phyloP scores from a whole-genome alignment of 169 alveolate genomes.

The Plasmodium cynomolgi region DNA sequence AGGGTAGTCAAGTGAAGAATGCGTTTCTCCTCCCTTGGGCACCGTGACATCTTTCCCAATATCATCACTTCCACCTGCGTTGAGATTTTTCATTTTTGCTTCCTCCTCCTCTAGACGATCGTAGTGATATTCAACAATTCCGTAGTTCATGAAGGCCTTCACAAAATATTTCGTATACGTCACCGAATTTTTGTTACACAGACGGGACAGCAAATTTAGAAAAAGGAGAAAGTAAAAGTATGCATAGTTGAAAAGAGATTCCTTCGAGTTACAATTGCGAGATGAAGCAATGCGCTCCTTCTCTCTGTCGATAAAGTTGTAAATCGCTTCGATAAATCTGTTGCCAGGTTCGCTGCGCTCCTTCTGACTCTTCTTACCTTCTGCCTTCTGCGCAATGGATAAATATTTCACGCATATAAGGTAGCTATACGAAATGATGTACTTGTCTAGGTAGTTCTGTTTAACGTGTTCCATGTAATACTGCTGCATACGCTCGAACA shows the following conservation, averaged over 20 bases:
- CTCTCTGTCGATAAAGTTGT: slow-evolving; percentile 35
- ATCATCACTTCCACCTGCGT: not conserved
- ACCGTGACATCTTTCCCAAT: not conserved
- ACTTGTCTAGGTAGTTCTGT: slow-evolving; percentile 46
- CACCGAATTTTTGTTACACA: slow-evolving; percentile 66
- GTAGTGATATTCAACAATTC: slow-evolving; percentile 36
- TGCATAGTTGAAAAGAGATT: slow-evolving; percentile 24
- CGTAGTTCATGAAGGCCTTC: slow-evolving; percentile 45
- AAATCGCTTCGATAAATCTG: slow-evolving; percentile 13
- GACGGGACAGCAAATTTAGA: slow-evolving; percentile 55
- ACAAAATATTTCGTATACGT: slow-evolving; percentile 61
- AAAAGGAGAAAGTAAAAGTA: slow-evolving; percentile 58
- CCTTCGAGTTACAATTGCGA: not conserved
- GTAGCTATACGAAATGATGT: slow-evolving; percentile 64
- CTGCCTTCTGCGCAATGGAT: not conserved
- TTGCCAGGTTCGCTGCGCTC: not conserved
- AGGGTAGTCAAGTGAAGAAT: not conserved
- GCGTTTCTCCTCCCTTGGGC: not conserved
- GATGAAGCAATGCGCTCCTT: not conserved
- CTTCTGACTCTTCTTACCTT: not conserved
- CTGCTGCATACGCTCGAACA: slow-evolving; percentile 54
- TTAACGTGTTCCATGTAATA: slow-evolving; percentile 34
- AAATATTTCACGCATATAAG: slow-evolving; percentile 49
- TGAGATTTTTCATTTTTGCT: slow-evolving; percentile 1
- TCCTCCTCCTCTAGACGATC: not conserved